Percentiles rank a stretch among this genome's conserved stretches.
phyloP scores from a whole-genome alignment of 176 grass and related monocot species.

The Dactylis glomerata region DNA sequence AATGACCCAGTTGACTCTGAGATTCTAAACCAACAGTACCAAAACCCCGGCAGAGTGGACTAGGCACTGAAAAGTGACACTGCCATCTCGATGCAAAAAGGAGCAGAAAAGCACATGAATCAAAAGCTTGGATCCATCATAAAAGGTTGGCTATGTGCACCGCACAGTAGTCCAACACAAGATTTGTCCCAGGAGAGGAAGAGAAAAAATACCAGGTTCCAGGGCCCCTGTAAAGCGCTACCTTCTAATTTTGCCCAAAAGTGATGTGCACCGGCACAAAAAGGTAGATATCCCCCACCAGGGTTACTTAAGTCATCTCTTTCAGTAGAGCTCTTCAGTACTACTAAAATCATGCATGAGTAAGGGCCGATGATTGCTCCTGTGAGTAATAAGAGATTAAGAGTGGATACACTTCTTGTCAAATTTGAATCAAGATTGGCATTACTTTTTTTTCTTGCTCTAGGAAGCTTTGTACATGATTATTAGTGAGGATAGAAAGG shows the following conservation, averaged over 20 bases:
- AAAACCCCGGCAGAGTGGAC: background rate
- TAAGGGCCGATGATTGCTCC: background rate
- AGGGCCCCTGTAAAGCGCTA: constrained; percentile 16
- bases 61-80: background rate
- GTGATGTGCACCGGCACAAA: constrained; percentile 16
- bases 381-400: constrained; percentile 23
- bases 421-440: constrained; percentile 12
- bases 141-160: background rate
- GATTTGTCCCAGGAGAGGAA: background rate
- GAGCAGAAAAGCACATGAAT: background rate
- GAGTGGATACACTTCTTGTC: background rate
- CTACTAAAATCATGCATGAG: background rate
- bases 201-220: background rate
- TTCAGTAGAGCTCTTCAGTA: background rate
- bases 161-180: background rate
- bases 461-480: constrained; percentile 15
- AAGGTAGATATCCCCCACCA: background rate
- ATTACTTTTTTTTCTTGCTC: background rate
- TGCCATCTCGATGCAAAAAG: background rate
- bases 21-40: constrained; percentile 8
- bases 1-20: background rate
- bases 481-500: constrained; percentile 9
- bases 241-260: constrained; percentile 18
- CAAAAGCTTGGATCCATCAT: constrained; percentile 12
- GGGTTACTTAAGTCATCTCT: background rate